These are phyloP conservation scores for Cytospora piceae DNA, from an alignment of 2,329 filamentous ascomycete species.

Conservation along the genomic window DNA sequence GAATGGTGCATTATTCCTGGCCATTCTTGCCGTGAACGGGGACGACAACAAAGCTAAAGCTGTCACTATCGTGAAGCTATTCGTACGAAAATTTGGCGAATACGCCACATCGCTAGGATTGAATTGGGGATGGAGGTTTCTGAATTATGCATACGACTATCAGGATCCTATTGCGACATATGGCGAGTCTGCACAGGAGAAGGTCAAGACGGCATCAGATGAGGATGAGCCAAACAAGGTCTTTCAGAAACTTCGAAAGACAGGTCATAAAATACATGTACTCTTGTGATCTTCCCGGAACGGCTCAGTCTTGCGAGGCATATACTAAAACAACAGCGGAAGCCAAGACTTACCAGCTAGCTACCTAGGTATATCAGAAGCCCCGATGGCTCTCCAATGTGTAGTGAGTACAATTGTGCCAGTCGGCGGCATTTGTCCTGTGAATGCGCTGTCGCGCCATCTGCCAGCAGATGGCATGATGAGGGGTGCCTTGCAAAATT, in stretches of 20 bases:
- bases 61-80: conserved; percentile 42
- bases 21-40: conserved; percentile 39
- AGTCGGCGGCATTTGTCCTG: not conserved
- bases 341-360: no score
- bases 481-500: not conserved
- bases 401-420: not conserved
- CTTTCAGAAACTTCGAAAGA: conserved; percentile 17
- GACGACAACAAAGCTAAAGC: conserved; percentile 41
- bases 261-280: conserved; percentile 11
- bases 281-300: not conserved
- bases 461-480: conserved; percentile 1
- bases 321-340: no score
- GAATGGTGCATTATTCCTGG: conserved; percentile 41
- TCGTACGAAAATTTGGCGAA: conserved; percentile 39
- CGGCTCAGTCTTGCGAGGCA: no score
- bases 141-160: conserved; percentile 16
- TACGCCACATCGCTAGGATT: conserved; percentile 35
- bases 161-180: conserved; percentile 21
- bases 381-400: not conserved
- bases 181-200: conserved; percentile 14
- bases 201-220: conserved; percentile 2
- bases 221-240: conserved; percentile 12
- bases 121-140: conserved; percentile 31
- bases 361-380: no score
- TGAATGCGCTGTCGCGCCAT: not conserved